Evolutionary conservation across 768 basidiomycete genomes (phyloP).

Genomic region (Leccinellum luteum): DNA sequence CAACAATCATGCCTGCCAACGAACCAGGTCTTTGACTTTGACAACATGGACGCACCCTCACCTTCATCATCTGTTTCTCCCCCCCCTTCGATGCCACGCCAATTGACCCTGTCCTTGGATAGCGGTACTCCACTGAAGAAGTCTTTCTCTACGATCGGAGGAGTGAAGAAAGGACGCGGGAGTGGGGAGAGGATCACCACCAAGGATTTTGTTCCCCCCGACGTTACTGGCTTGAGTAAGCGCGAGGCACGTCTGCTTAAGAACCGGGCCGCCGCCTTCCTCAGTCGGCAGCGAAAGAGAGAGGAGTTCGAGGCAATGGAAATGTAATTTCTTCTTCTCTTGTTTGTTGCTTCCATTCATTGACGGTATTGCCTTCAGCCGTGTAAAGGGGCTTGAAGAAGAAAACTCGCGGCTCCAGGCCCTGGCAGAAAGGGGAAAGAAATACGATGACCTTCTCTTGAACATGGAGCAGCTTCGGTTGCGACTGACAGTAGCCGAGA

Average conservation of each 20-base stretch:
- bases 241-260: conserved; percentile 90
- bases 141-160: conserved; percentile 47
- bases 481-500: conserved; percentile 60
- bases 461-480: conserved; percentile 67
- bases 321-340: conserved; percentile 55
- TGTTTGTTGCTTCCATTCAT: conserved; percentile 5
- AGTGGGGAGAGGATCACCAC: conserved; percentile 50
- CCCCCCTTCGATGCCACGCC: conserved; percentile 29
- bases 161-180: conserved; percentile 47
- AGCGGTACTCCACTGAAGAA: conserved; percentile 26
- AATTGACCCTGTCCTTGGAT: conserved; percentile 36
- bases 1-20: conserved; percentile 62
- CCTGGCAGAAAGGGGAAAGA: conserved; percentile 47
- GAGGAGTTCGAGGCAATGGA: conserved; percentile 93
- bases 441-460: conserved; percentile 43
- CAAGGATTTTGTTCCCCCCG: conserved; percentile 86
- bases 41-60: conserved; percentile 30
- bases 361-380: conserved; percentile 45
- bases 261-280: conserved; percentile 90
- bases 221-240: conserved; percentile 84
- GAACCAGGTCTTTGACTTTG: conserved; percentile 67
- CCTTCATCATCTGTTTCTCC: conserved; percentile 34
- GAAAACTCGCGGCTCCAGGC: conserved; percentile 74
- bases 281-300: conserved; percentile 85
- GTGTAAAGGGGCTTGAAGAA: conserved; percentile 79